Evolutionary conservation across 371 early-diverging fungal species (phyloP), one percentile per base, ranked within the genome.

Genomic region (Synchytrium microbalum): DNA sequence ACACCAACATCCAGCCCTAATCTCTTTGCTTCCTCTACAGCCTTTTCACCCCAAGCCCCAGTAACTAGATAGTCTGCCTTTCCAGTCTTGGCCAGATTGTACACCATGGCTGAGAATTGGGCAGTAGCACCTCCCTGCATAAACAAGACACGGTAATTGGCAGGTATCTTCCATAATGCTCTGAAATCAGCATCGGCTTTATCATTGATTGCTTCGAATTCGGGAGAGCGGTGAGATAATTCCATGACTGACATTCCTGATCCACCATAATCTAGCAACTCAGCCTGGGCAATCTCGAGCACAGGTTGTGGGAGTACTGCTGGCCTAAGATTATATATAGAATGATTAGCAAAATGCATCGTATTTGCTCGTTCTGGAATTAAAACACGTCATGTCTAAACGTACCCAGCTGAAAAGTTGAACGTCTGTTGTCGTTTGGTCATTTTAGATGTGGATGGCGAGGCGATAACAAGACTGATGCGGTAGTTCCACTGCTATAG

Each of bases 61-160:
- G 92, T 89, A 28, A 96, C 88, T n/a, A 93, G 54, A 68, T 94
- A 98, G 69, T 94, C 96, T 2, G 87, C 72, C 3, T 68, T 64
- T 61, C 64, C 54, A 65, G 72, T 24, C 32, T 55, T 56, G n/a
- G 92, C 71, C 60, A 95, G 77, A 69, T 96, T 97, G 70, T 90
- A 90, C 52, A 90, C 86, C 1, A 91, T 77, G 2, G 92, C 86
- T 0, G 93, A 85, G 75, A 96, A 98, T 78, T 92, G 92, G 8
- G 92, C 86, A 24, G 92, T 87, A 1, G 92, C 97, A 38, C 98
- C 98, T 62, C 98, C 96, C 33, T 94, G 95, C 88, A 95, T 87
- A 71, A 93, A 97, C 58, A 93, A 64, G 58, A 96, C 83, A 57
- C 84, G 78, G 79, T 95, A 93, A 78, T 90, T 87, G 65, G 77